Evolutionary conservation across 2,329 filamentous ascomycete species (phyloP).

Genomic region (Leptographium procerum): DNA sequence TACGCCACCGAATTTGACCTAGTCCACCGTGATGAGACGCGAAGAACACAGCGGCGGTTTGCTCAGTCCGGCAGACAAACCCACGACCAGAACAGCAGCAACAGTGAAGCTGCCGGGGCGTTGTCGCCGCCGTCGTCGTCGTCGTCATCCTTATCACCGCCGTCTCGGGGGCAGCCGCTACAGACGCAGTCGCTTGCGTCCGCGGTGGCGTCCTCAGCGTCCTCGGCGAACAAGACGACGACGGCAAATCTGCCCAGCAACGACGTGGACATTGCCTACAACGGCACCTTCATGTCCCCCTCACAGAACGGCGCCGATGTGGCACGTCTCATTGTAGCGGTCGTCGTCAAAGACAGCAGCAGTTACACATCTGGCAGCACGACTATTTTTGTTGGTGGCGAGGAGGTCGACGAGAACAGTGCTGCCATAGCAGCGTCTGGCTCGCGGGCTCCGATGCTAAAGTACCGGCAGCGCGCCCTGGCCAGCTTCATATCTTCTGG

Average conservation of each 20-base stretch:
- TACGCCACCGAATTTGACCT: conserved; percentile 8
- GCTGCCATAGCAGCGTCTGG: not conserved
- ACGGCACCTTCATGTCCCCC: not conserved
- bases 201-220: not conserved
- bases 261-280: not conserved
- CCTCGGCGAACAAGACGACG: not conserved
- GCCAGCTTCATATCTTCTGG: not conserved
- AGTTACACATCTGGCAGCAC: not conserved
- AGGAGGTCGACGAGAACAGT: not conserved
- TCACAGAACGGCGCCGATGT: not conserved
- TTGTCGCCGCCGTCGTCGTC: not conserved
- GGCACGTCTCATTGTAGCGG: not conserved
- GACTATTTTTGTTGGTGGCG: not conserved
- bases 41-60: conserved; percentile 1
- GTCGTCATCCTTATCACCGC: not conserved
- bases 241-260: not conserved
- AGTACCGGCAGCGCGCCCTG: not conserved
- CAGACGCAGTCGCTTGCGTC: not conserved
- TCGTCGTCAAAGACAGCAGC: not conserved
- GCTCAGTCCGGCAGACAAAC: not conserved
- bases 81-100: not conserved
- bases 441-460: not conserved
- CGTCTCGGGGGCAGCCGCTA: not conserved
- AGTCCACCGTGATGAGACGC: conserved; percentile 6
- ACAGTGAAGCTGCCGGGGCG: not conserved